A percentile compares a stretch with the other conserved stretches of the same genome.
Evolutionary conservation across 2,329 filamentous ascomycete genomes (phyloP).

Genomic region (Paraphaeosphaeria sporulosa): DNA sequence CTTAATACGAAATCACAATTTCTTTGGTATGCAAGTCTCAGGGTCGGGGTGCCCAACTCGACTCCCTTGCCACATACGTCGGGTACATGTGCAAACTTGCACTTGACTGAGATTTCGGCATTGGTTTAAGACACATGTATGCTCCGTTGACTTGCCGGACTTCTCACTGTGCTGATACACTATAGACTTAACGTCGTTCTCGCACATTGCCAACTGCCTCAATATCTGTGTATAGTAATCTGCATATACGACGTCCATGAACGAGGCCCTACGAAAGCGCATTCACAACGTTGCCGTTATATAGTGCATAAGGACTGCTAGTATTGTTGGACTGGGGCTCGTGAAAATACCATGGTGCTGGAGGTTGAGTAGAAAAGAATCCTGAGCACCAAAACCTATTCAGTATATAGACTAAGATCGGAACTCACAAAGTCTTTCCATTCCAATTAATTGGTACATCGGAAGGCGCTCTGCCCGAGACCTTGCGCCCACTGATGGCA

Average conservation of each 20-base stretch:
- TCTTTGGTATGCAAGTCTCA: background rate
- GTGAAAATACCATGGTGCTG: background rate
- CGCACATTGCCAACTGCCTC: background rate
- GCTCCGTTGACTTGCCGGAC: background rate
- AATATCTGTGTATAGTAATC: background rate
- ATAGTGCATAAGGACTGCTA: background rate
- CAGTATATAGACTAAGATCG: background rate
- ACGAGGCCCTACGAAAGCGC: background rate
- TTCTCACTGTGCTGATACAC: background rate
- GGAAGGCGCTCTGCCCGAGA: constrained; percentile 22
- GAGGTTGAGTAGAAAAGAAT: too few relatives aligned
- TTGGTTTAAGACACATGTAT: background rate
- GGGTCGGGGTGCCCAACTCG: background rate
- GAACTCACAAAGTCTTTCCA: background rate
- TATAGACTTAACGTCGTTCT: background rate
- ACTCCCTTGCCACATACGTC: background rate
- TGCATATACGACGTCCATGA: background rate
- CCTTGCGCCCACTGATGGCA: constrained; percentile 28
- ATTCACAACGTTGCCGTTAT: background rate
- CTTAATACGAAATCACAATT: background rate
- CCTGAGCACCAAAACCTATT: too few relatives aligned
- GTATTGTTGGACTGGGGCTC: background rate
- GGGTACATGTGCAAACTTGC: background rate
- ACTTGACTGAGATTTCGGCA: too few relatives aligned
- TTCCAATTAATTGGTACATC: constrained; percentile 26